phyloP scores from a whole-genome alignment of 306 rosid genomes.

The Oxytropis ochrocephala region DNA sequence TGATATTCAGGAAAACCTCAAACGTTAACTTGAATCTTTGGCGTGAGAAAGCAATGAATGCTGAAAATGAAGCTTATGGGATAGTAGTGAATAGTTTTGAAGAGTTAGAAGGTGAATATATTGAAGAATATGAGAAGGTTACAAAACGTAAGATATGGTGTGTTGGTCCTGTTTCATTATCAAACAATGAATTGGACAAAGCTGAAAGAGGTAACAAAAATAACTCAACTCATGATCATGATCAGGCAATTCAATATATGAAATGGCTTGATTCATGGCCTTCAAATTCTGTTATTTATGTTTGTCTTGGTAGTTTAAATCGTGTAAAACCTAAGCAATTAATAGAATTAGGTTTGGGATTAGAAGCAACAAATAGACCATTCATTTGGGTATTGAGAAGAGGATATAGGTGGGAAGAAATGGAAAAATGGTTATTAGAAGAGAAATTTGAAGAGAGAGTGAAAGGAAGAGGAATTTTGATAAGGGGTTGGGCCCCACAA shows the following conservation, averaged over 20 bases:
- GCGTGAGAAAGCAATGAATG: not conserved
- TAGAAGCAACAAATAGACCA: slow-evolving; percentile 49
- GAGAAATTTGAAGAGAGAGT: slow-evolving; percentile 41
- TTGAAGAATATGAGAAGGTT: slow-evolving; percentile 2
- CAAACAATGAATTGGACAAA: slow-evolving; percentile 26
- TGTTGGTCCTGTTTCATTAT: slow-evolving; percentile 41
- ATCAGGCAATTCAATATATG: slow-evolving; percentile 13
- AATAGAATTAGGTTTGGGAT: slow-evolving; percentile 43
- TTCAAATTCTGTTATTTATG: slow-evolving; percentile 34
- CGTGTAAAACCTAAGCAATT: slow-evolving; percentile 29
- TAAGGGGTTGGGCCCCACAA: slow-evolving; percentile 57
- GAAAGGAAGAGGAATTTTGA: slow-evolving; percentile 38
- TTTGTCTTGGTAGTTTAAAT: slow-evolving; percentile 49
- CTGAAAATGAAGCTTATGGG: slow-evolving; percentile 25
- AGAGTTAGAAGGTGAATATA: slow-evolving; percentile 34
- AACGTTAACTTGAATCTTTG: not conserved
- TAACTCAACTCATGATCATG: not conserved
- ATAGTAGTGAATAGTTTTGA: slow-evolving; percentile 38
- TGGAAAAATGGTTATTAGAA: slow-evolving; percentile 29
- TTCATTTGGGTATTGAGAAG: slow-evolving; percentile 64
- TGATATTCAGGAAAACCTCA: not conserved
- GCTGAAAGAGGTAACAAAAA: slow-evolving; percentile 35
- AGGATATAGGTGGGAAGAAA: slow-evolving; percentile 15
- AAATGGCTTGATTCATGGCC: slow-evolving; percentile 53
- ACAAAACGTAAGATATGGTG: slow-evolving; percentile 33